Base-by-base conservation (phyloP, 176 grass and related monocot species). In the Musa beccarii region DNA sequence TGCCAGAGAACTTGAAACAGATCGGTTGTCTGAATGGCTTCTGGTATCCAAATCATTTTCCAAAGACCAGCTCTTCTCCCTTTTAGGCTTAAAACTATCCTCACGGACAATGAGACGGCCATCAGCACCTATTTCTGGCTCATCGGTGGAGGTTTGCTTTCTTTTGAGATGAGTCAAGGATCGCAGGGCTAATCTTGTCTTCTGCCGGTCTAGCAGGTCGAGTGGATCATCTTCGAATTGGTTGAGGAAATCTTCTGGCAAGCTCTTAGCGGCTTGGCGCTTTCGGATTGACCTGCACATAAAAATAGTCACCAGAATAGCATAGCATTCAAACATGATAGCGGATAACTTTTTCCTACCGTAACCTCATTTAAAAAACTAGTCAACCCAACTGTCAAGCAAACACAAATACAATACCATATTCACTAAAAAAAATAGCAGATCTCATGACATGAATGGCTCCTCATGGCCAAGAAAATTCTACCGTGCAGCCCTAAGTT, bases 171-270 rank as follows among this genome's bases (percentile, higher is more conserved):
- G 34, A 17, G 17, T 69, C 21, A 81, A 81, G 14, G 86, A 85
- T 79, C 87, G 92, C 51, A 93, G 90, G 20, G 94, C 88, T 25
- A 78, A 71, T 79, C 94, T 82, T 69, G 85, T 74, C 25, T 81
- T 98, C 80, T 91, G 85, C 26, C 80, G 71, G 71, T 98, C 95
- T 21, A 98, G 86, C 26, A 98, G 83, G 76, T 98, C 84, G 10
- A 98, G 81, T 12, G 90, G 95, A n/a, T 98, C 95, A 3, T 83
- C 88, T 25, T 87, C 82, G 19, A 73, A 81, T 63, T 85, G 86
- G 73, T 91, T 78, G 54, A 85, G 76, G 54, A 87, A 87, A 61
- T 91, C 89, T 17, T 93, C 95, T 62, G 87, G 22, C 59, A 98
- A 84, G 63, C 79, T 86, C 62, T 85, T 98, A 63, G 82, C 78